These are phyloP conservation scores for Globisporangium paroecandrum DNA, from an alignment of 352 stramenopile genomes.

Conservation along the genomic window DNA sequence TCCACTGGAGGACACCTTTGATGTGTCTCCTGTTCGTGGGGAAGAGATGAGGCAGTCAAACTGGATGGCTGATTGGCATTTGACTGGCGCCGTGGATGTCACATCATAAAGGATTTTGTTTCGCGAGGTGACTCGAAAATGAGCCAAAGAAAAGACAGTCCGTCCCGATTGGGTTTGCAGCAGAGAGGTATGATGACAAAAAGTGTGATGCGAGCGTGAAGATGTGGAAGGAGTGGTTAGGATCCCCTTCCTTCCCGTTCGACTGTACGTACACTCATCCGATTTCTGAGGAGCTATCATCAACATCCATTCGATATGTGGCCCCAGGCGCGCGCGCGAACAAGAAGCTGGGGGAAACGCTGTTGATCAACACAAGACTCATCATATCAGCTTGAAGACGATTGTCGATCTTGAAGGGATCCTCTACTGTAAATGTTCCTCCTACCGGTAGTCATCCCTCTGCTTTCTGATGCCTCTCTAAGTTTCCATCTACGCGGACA, in stretches of 20 bases:
- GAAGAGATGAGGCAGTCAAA: not conserved
- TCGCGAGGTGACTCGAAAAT: too few relatives aligned
- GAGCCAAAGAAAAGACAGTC: too few relatives aligned
- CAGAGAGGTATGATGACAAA: not conserved
- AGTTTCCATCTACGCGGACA: not conserved
- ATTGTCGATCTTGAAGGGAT: not conserved
- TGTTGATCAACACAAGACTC: not conserved
- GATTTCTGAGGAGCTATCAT: not conserved
- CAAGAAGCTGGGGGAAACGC: too few relatives aligned
- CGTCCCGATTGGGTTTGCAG: not conserved
- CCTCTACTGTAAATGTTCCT: too few relatives aligned
- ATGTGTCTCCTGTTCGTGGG: not conserved
- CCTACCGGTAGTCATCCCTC: not conserved
- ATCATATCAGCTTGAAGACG: not conserved
- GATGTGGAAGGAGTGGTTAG: not conserved
- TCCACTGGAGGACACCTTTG: slow-evolving; percentile 1
- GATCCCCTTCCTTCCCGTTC: not conserved
- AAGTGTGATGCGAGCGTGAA: not conserved
- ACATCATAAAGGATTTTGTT: not conserved
- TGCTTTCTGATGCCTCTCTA: not conserved
- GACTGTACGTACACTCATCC: not conserved
- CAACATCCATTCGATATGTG: not conserved
- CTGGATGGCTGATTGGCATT: not conserved
- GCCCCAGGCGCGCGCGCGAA: too few relatives aligned
- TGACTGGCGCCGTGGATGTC: not conserved